Evolutionary conservation across 2,329 filamentous ascomycete species (phyloP).

Genomic region (Penicillium sp.): DNA sequence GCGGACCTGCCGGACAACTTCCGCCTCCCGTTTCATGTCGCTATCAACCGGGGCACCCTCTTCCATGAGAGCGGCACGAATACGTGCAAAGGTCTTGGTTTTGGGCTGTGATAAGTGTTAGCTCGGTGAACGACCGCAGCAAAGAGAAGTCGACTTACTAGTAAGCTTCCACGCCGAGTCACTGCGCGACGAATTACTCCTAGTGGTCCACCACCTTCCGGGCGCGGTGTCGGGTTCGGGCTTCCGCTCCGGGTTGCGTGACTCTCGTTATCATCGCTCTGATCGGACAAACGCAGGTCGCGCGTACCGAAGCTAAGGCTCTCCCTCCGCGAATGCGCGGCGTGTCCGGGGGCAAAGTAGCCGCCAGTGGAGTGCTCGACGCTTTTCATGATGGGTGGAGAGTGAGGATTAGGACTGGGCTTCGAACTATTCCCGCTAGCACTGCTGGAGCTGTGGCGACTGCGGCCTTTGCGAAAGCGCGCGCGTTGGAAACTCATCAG

Average conservation of each 20-base stretch:
- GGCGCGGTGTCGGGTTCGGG: conserved; percentile 32
- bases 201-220: conserved; percentile 55
- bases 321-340: conserved; percentile 64
- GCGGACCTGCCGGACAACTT: conserved; percentile 91
- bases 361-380: conserved; percentile 52
- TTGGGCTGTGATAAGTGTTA: conserved; percentile 63
- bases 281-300: conserved; percentile 73
- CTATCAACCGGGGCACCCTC: conserved; percentile 83
- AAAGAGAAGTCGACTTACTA: conserved; percentile 55
- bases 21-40: conserved; percentile 84
- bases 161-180: conserved; percentile 78
- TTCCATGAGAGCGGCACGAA: conserved; percentile 82
- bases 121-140: neutral
- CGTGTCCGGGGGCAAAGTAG: conserved; percentile 53
- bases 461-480: conserved; percentile 56
- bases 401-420: conserved; percentile 67
- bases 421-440: conserved; percentile 67
- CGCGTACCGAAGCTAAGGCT: conserved; percentile 89
- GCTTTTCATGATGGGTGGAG: conserved; percentile 64
- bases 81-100: conserved; percentile 90
- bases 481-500: conserved; percentile 73
- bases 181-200: conserved; percentile 79
- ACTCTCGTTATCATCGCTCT: conserved; percentile 73
- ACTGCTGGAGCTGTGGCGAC: conserved; percentile 64
- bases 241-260: conserved; percentile 34